phyloP scores from a whole-genome alignment of 768 basidiomycete species.

The Pisolithus albus region DNA sequence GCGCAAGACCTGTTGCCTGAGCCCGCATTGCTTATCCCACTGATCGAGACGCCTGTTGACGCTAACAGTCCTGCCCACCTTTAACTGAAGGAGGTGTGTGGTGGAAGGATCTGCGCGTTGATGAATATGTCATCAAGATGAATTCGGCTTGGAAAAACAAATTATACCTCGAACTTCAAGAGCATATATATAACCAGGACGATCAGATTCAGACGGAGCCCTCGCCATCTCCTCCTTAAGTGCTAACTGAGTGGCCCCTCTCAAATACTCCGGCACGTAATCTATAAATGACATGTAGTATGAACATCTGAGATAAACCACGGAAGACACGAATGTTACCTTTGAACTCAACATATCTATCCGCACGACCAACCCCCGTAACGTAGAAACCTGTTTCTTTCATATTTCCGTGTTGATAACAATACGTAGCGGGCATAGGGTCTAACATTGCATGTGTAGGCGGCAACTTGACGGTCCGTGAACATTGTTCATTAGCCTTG shows the following conservation, averaged over 20 bases:
- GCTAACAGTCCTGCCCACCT: slow-evolving; percentile 75
- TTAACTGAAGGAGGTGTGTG: slow-evolving; percentile 49
- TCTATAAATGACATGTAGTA: slow-evolving; percentile 32
- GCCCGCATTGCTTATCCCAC: slow-evolving; percentile 77
- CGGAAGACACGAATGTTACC: slow-evolving; percentile 29
- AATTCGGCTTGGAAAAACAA: background rate
- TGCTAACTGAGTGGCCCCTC: slow-evolving; percentile 51
- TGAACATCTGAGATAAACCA: background rate
- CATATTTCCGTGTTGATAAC: slow-evolving; percentile 16
- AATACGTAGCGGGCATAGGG: too few relatives aligned
- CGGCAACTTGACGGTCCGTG: too few relatives aligned
- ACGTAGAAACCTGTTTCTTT: slow-evolving; percentile 54
- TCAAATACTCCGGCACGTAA: slow-evolving; percentile 65
- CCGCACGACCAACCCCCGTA: slow-evolving; percentile 32
- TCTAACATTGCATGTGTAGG: too few relatives aligned
- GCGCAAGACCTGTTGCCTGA: slow-evolving; percentile 65
- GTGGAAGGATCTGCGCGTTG: slow-evolving; percentile 23
- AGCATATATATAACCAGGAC: slow-evolving; percentile 61
- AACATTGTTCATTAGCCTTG: too few relatives aligned
- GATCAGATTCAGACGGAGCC: slow-evolving; percentile 48
- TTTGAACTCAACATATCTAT: slow-evolving; percentile 45
- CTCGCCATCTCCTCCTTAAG: slow-evolving; percentile 51
- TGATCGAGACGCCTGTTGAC: slow-evolving; percentile 66
- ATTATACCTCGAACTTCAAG: slow-evolving; percentile 68
- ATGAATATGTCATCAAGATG: background rate